Conservation (phyloP, 2,329 filamentous ascomycete genomes). For the Beauveria bassiana region DNA sequence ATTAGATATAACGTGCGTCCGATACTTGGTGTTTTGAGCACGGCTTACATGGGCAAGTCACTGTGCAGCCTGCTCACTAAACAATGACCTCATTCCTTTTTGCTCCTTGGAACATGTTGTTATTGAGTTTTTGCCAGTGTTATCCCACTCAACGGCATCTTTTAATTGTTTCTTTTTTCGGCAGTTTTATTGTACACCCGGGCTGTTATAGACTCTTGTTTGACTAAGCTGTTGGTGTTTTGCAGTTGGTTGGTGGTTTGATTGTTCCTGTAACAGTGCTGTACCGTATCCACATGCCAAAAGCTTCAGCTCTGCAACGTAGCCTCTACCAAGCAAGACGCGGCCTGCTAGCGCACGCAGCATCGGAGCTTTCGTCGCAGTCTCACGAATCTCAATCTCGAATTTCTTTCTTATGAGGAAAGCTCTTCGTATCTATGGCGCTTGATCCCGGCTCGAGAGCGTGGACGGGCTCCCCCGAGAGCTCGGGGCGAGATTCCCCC, state of each 20-base stretch:
- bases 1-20: no score
- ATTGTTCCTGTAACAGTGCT: background rate
- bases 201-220: no score
- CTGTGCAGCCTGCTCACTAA: no score
- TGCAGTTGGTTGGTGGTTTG: background rate
- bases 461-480: slow-evolving; percentile 65
- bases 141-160: no score
- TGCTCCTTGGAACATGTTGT: no score
- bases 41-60: no score
- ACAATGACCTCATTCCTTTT: no score
- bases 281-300: slow-evolving; percentile 5
- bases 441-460: slow-evolving; percentile 52
- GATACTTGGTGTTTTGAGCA: no score
- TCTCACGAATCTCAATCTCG: slow-evolving; percentile 6
- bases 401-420: slow-evolving; percentile 9
- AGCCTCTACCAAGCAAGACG: slow-evolving; percentile 14
- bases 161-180: no score
- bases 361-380: background rate
- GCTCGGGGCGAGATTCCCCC: slow-evolving; percentile 74
- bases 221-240: background rate
- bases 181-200: no score
- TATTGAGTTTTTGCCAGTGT: no score
- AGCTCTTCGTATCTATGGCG: slow-evolving; percentile 43
- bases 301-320: slow-evolving; percentile 15
- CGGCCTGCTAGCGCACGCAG: background rate